Conservation (phyloP, 176 grass and related monocot genomes). For the Tillandsia leiboldiana region DNA sequence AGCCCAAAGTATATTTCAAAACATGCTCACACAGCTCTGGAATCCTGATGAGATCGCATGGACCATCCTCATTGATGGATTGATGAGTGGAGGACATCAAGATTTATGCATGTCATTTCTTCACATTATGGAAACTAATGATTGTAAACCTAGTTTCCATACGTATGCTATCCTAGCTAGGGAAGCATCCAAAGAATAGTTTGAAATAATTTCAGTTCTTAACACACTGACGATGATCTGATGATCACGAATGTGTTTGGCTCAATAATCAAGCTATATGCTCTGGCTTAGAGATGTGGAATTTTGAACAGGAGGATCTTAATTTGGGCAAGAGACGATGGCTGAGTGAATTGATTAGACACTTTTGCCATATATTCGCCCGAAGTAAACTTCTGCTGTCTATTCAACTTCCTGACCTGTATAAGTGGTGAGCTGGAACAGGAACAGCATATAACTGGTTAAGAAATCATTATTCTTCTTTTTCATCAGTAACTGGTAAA, state of each 20-base stretch:
- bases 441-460: background rate
- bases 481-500: background rate
- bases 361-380: background rate
- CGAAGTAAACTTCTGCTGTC: background rate
- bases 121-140: slow-evolving; percentile 40
- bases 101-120: slow-evolving; percentile 48
- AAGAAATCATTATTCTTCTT: background rate
- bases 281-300: background rate
- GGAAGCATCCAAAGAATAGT: slow-evolving; percentile 31
- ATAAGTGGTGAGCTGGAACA: slow-evolving; percentile 1
- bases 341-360: background rate
- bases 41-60: slow-evolving; percentile 49
- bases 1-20: slow-evolving; percentile 44
- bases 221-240: background rate
- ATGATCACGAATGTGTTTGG: background rate
- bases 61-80: slow-evolving; percentile 60
- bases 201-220: background rate
- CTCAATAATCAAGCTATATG: background rate
- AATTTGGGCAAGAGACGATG: background rate
- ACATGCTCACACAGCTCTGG: slow-evolving; percentile 27
- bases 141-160: slow-evolving; percentile 31
- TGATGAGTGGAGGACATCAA: slow-evolving; percentile 31
- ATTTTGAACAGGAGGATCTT: background rate
- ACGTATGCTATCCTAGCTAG: slow-evolving; percentile 29
- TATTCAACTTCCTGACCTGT: background rate